phyloP scores from a whole-genome alignment of 2,329 filamentous ascomycete genomes.

The Dactylellina drechsleri region DNA sequence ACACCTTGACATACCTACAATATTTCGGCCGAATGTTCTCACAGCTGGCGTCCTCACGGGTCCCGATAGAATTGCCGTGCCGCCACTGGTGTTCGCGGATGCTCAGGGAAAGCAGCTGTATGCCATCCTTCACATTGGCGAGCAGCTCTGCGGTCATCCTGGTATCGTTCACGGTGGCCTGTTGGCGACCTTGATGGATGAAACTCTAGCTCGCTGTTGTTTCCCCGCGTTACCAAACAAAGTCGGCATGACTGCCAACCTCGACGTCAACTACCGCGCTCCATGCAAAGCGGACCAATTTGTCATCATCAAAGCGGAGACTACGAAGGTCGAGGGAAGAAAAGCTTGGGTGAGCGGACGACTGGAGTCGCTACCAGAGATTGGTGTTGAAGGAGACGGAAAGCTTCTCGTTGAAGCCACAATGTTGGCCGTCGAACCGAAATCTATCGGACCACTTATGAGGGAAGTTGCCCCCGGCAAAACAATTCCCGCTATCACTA shows the following conservation, averaged over 20 bases:
- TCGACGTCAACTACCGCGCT: slow-evolving; percentile 83
- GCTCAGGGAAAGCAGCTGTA: slow-evolving; percentile 75
- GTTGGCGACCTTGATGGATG: slow-evolving; percentile 90
- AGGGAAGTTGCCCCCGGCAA: slow-evolving; percentile 50
- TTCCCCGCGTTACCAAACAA: slow-evolving; percentile 89
- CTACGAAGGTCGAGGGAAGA: slow-evolving; percentile 85
- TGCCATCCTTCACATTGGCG: slow-evolving; percentile 79
- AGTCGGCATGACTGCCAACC: slow-evolving; percentile 83
- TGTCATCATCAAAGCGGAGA: slow-evolving; percentile 80
- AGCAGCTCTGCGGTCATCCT: slow-evolving; percentile 85
- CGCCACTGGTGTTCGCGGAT: slow-evolving; percentile 81
- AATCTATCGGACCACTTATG: slow-evolving; percentile 70
- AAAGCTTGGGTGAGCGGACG: slow-evolving; percentile 94
- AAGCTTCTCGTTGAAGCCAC: slow-evolving; percentile 81
- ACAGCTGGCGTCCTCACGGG: slow-evolving; percentile 83
- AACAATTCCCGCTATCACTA: slow-evolving; percentile 18
- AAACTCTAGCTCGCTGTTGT: slow-evolving; percentile 86
- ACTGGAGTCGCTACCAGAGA: slow-evolving; percentile 78
- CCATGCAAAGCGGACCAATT: slow-evolving; percentile 80
- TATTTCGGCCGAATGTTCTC: slow-evolving; percentile 77
- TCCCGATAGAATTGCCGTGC: slow-evolving; percentile 78
- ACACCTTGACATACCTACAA: slow-evolving; percentile 82
- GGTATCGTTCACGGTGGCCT: slow-evolving; percentile 91
- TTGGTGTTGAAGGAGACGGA: slow-evolving; percentile 64
- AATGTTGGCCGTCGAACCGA: slow-evolving; percentile 88